Evolutionary conservation across 352 stramenopile genomes (phyloP).

Genomic region (Pythium scleroteichum): DNA sequence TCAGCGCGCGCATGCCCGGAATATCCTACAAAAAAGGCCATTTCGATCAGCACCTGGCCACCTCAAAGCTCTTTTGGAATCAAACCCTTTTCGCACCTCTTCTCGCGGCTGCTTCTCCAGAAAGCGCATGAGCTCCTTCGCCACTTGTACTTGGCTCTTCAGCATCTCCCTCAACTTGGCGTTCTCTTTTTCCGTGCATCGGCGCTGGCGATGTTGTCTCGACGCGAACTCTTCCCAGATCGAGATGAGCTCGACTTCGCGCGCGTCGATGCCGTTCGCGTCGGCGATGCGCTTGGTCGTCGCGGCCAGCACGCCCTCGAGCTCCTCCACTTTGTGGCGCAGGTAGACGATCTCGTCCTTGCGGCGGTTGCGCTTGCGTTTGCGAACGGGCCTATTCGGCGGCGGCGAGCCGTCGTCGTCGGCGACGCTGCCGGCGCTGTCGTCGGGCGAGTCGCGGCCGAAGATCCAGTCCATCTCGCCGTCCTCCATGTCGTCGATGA

Average conservation of each 20-base stretch:
- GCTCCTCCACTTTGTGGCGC: constrained; percentile 24
- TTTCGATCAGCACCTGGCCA: too few species aligned
- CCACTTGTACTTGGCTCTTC: constrained; percentile 59
- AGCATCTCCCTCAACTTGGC: constrained; percentile 44
- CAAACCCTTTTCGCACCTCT: constrained; percentile 1
- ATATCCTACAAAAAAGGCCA: constrained; percentile 4
- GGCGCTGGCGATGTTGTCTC: constrained; percentile 15
- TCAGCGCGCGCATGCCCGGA: constrained; percentile 8
- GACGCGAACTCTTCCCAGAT: constrained; percentile 19
- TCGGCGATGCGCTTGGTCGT: constrained; percentile 8
- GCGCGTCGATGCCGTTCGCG: constrained; percentile 21
- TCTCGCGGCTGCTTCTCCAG: constrained; percentile 8
- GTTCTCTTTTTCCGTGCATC: constrained; percentile 49
- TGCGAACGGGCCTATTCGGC: constrained; percentile 18
- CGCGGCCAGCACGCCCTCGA: constrained; percentile 6
- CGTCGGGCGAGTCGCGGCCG: constrained; percentile 29
- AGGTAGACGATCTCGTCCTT: constrained; percentile 71
- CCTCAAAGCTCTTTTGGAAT: too few species aligned
- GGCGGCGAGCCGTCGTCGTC: background rate
- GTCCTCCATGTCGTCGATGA: constrained; percentile 12
- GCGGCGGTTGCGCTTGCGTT: constrained; percentile 26
- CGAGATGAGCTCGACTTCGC: constrained; percentile 32
- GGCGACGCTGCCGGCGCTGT: constrained; percentile 16
- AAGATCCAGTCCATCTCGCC: constrained; percentile 25
- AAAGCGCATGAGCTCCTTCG: constrained; percentile 8